Conservation (phyloP, 2,329 filamentous ascomycete species). For the Clonostachys rhizophaga region DNA sequence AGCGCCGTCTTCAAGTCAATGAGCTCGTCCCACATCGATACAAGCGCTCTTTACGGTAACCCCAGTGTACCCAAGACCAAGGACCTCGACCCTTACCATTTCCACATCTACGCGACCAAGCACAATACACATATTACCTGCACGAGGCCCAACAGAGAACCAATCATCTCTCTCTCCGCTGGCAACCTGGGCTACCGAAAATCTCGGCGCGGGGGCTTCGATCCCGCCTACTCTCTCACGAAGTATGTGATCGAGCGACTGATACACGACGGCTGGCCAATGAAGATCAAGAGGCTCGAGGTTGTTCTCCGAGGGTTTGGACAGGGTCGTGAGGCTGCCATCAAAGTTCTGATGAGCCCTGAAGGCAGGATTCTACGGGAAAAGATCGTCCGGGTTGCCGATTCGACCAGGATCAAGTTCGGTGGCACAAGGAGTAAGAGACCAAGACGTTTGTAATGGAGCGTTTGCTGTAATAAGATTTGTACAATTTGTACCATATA, state of each 20-base stretch:
- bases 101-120: constrained; percentile 82
- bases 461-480: background rate
- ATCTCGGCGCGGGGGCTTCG: constrained; percentile 73
- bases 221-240: constrained; percentile 86
- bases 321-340: constrained; percentile 78
- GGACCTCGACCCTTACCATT: constrained; percentile 65
- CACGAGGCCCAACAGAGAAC: constrained; percentile 73
- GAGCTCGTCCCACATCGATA: constrained; percentile 21
- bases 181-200: constrained; percentile 94
- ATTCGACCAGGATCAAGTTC: constrained; percentile 90
- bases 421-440: constrained; percentile 85
- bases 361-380: constrained; percentile 74
- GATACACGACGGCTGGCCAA: constrained; percentile 73
- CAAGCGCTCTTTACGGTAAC: constrained; percentile 14
- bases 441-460: constrained; percentile 65
- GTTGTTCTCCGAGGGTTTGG: constrained; percentile 84
- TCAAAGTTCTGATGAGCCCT: constrained; percentile 81
- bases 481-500: constrained; percentile 2
- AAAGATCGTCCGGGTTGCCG: constrained; percentile 75
- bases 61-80: constrained; percentile 8
- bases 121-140: constrained; percentile 96
- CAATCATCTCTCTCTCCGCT: constrained; percentile 73
- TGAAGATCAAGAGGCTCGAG: constrained; percentile 73
- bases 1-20: constrained; percentile 32
- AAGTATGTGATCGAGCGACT: constrained; percentile 81